Base-by-base conservation (phyloP, 352 stramenopile genomes). In the Pythium utonaiense region DNA sequence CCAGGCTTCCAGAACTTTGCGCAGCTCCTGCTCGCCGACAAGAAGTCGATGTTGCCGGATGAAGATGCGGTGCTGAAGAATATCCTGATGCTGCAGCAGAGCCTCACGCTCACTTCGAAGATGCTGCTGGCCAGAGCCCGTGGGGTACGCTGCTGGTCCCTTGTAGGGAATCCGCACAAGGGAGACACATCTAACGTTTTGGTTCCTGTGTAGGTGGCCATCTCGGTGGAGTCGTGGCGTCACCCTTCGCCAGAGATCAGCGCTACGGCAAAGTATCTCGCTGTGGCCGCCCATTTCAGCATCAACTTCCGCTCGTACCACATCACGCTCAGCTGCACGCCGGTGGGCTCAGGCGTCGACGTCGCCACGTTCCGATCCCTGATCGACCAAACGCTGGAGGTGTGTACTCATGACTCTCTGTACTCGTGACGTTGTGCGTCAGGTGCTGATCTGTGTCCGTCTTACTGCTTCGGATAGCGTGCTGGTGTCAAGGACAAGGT, bases 401-500 rank as follows among this genome's bases (percentile, higher is more conserved):
- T 83, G 48, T 14, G 69, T 62, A 1, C 13, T 3, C 19, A 12
- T 6, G 21, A 33, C 47, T 51, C 33, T 31, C 5, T 10, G 9
- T 33, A 5, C 28, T 9, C 9, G 28, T 5, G 5, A 10, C 5
- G 5, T 33, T 33, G 28, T 10, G 5, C 5, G 28, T 10, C 28
- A 33, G 28, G 28, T 33, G 12, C 24, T 13, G 17, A 28, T 19
- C 10, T 25, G 12, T 58, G n/a, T 4, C 19, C 47, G 30, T 44
- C 40, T 0, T n/a, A n/a, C 31, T 36, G 57, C 6, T 55, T 8
- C 57, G 19, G 16, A 40, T 44, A 83, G 63, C 74, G 75, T 22
- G 62, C 83, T 14, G 70, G 69, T 2, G 78, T 91, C 57, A 91
- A 89, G 53, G 80, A 93, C 60, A 93, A 93, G 60, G 67, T 89